A percentile compares a stretch with the other conserved stretches of the same genome.
phyloP scores from a whole-genome alignment of 148 eudicot genomes.

The Vaccinium myrtillus region DNA sequence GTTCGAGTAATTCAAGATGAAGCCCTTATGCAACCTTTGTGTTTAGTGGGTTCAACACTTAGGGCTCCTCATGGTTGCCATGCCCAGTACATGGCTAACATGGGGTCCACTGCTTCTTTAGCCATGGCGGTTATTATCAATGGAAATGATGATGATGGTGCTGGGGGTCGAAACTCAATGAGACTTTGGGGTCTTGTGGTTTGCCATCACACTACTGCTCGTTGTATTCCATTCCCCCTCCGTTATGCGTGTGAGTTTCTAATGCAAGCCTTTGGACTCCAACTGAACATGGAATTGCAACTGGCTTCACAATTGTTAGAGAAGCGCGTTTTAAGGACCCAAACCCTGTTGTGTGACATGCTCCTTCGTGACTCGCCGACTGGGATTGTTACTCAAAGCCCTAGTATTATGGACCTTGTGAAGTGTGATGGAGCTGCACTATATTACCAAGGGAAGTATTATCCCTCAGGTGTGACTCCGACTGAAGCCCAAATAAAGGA shows the following conservation, averaged over 20 bases:
- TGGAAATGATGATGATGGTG: conserved; percentile 58
- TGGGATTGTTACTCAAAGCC: conserved; percentile 84
- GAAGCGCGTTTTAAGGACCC: conserved; percentile 77
- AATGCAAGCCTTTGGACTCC: conserved; percentile 97
- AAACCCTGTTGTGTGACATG: conserved; percentile 92
- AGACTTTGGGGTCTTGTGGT: conserved; percentile 96
- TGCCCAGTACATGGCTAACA: conserved; percentile 93
- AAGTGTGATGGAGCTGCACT: conserved; percentile 97
- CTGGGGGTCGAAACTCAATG: conserved; percentile 49
- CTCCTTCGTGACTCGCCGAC: conserved; percentile 79
- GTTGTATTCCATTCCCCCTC: conserved; percentile 77
- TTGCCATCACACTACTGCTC: conserved; percentile 88
- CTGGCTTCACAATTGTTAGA: conserved; percentile 67
- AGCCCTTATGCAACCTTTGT: conserved; percentile 62
- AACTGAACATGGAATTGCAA: conserved; percentile 87
- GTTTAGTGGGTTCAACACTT: conserved; percentile 87
- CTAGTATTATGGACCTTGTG: conserved; percentile 87
- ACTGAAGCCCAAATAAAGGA: conserved; percentile 82
- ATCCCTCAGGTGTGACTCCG: conserved; percentile 78
- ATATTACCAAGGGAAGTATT: conserved; percentile 64
- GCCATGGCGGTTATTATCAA: conserved; percentile 90
- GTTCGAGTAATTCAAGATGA: conserved; percentile 77
- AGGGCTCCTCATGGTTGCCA: conserved; percentile 97
- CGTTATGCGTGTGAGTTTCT: conserved; percentile 94
- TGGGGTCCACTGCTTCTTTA: conserved; percentile 88